A percentile compares a stretch with the other conserved stretches of the same genome.
Evolutionary conservation across 2,329 filamentous ascomycete genomes (phyloP).

Genomic region (Decorospora gaudefroyi): DNA sequence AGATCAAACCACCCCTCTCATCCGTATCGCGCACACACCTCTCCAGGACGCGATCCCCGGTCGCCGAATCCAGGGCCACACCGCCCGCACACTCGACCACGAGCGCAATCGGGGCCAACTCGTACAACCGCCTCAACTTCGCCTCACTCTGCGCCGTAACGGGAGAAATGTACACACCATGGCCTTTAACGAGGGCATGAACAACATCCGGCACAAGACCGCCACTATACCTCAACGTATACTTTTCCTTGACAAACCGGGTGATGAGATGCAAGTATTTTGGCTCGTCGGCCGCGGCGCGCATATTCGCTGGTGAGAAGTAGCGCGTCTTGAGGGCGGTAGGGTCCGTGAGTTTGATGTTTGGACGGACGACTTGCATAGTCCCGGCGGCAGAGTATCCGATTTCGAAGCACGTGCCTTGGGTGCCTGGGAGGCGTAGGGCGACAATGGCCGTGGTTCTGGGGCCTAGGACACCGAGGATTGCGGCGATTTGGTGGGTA

Average conservation of each 20-base stretch:
- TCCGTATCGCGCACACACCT: slow-evolving; percentile 33
- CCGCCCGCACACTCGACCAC: slow-evolving; percentile 65
- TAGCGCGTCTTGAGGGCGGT: slow-evolving; percentile 56
- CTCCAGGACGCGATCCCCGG: slow-evolving; percentile 31
- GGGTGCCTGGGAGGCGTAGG: slow-evolving; percentile 52
- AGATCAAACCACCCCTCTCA: slow-evolving; percentile 41
- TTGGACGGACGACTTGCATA: slow-evolving; percentile 51
- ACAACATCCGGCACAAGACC: slow-evolving; percentile 65
- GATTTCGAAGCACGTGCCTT: slow-evolving; percentile 58
- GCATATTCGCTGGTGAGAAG: slow-evolving; percentile 66
- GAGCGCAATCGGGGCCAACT: slow-evolving; percentile 64
- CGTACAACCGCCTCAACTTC: slow-evolving; percentile 64
- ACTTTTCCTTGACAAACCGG: slow-evolving; percentile 57
- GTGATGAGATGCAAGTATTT: slow-evolving; percentile 57
- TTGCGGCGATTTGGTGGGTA: slow-evolving; percentile 36
- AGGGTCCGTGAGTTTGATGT: background rate
- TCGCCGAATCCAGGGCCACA: slow-evolving; percentile 56
- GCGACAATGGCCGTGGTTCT: slow-evolving; percentile 57
- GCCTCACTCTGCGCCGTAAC: slow-evolving; percentile 58
- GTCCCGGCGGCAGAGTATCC: slow-evolving; percentile 47
- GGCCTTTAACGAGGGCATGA: slow-evolving; percentile 64
- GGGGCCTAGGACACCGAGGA: slow-evolving; percentile 44
- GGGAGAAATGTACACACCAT: slow-evolving; percentile 65
- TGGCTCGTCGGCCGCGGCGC: slow-evolving; percentile 58
- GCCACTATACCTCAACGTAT: slow-evolving; percentile 64